Evolutionary conservation across 176 grass and related monocot species (phyloP), one percentile per base, ranked within the genome.

Genomic region (Tillandsia fasciculata): DNA sequence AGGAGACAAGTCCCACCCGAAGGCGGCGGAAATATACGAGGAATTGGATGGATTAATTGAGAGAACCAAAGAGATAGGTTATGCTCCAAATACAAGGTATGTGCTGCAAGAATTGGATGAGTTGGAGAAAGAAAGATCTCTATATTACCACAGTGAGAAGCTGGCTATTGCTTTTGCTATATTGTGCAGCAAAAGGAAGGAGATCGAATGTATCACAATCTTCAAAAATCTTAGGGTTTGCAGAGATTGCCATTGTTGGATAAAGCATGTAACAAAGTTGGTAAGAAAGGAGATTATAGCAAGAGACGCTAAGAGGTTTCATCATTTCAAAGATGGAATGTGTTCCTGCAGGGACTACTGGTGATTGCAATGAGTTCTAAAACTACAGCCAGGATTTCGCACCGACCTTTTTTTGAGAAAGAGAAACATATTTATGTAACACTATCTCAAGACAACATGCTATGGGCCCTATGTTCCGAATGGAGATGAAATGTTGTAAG

Each of bases 151-250:
- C 52, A 77, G 75, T 69, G 75, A 77, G 75, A 77, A 77, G 20
- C 48, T 77, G 53, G 75, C 75, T 63, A 53, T 77, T 24, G 66
- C 75, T 8, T 77, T 77, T 77, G 75, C 65, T 2, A 8, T 69
- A 51, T n/a, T 77, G 29, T 68, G 53, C 29, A 69, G 18, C 33
- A 27, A 61, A 49, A 33, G 18, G 3, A 63, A 77, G 47, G 65
- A 53, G 11, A 57, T 27, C 42, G 12, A 2, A 58, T 67, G 64
- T 2, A 63, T 77, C 12, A 63, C 75, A 61, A 69, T 77, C 49
- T 77, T 77, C 66, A 77, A 77, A 65, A 77, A 77, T 65, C 75
- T 77, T 61, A 77, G 75, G 22, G 66, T 77, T 69, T 77, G 75
- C 50, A 65, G 75, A 17, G 75, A 77, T 56, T 77, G 75, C 22